Evolutionary conservation across 441 rosid genomes (phyloP).

Genomic region (Gossypium laxum): DNA sequence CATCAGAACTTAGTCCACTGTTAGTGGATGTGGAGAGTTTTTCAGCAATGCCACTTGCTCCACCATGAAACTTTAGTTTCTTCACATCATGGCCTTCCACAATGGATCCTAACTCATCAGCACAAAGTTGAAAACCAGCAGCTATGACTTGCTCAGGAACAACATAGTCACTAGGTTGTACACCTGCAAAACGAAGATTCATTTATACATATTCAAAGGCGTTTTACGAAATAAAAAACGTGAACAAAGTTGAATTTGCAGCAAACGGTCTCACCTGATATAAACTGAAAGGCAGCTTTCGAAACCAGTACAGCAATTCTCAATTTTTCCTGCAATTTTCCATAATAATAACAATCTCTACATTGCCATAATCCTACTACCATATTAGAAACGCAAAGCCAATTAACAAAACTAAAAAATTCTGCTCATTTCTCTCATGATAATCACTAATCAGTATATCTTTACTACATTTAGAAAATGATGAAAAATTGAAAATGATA

Average conservation of each 20-base stretch:
- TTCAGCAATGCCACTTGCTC: slow-evolving; percentile 50
- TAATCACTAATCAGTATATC: too few relatives aligned
- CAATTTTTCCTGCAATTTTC: slow-evolving; percentile 51
- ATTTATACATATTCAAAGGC: background rate
- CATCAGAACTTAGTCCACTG: slow-evolving; percentile 38
- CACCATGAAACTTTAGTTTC: slow-evolving; percentile 67
- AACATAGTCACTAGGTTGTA: slow-evolving; percentile 54
- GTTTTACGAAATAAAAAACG: background rate
- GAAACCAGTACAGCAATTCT: slow-evolving; percentile 79
- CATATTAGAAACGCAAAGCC: background rate
- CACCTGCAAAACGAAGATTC: slow-evolving; percentile 32
- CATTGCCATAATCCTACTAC: background rate
- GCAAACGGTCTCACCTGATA: slow-evolving; percentile 38
- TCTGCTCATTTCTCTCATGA: too few relatives aligned
- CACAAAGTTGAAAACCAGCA: slow-evolving; percentile 71
- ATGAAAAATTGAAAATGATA: background rate
- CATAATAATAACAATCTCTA: background rate
- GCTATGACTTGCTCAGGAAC: slow-evolving; percentile 61
- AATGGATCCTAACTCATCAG: slow-evolving; percentile 69
- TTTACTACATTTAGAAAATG: background rate
- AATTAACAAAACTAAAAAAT: background rate
- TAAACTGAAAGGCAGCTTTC: slow-evolving; percentile 78
- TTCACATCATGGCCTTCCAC: slow-evolving; percentile 68
- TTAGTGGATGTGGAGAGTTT: slow-evolving; percentile 53
- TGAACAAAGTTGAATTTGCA: background rate